Base-by-base conservation (phyloP, 1,139 yeast species). In the Zygoascus meyerae region DNA sequence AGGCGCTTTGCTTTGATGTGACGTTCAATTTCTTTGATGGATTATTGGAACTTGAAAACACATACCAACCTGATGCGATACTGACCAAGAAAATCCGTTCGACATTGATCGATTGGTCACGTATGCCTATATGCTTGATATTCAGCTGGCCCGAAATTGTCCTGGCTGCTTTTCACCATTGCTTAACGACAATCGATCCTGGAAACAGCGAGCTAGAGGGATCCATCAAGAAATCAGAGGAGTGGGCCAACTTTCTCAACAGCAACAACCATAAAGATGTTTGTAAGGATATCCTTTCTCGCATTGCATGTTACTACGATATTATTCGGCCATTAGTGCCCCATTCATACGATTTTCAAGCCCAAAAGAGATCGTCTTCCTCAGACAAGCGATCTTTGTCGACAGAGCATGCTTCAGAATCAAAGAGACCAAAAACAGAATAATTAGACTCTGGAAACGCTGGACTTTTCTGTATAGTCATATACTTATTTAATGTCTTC, bases 1-100 rank as follows among this genome's bases (percentile, higher is more conserved):
- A 73, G 50, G 68, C 71, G 0, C 55, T 75, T n/a, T 73, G 78
- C 52, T 77, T 77, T 55, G 81, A 77, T 52, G 66, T 77, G 45
- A 63, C 66, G 1, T 62, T 42, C 41, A 42, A 28, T 29, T 42
- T 33, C 36, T 42, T 16, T 26, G 45, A 42, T 15, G 45, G 45
- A 6, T 14, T 42, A 18, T 30, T 35, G 30, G 45, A 42, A 16
- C 40, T 42, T 16, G 45, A 42, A 28, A 35, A 36, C 14, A 35
- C 34, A n/a, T 42, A 28, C 18, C 18, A n/a, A 21, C 41, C 45
- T 4, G 34, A 29, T 35, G 31, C 45, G 5, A 18, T n/a, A 2
- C 12, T 42, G 36, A 18, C 41, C 12, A 42, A 30, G 18, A 6
- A 10, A 15, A 31, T 36, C 12, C 36, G 40, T 11, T 29, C 40